Evolutionary conservation across 2,329 filamentous ascomycete genomes (phyloP), one percentile per base, ranked within the genome.

Genomic region (Teratosphaeria nubilosa): DNA sequence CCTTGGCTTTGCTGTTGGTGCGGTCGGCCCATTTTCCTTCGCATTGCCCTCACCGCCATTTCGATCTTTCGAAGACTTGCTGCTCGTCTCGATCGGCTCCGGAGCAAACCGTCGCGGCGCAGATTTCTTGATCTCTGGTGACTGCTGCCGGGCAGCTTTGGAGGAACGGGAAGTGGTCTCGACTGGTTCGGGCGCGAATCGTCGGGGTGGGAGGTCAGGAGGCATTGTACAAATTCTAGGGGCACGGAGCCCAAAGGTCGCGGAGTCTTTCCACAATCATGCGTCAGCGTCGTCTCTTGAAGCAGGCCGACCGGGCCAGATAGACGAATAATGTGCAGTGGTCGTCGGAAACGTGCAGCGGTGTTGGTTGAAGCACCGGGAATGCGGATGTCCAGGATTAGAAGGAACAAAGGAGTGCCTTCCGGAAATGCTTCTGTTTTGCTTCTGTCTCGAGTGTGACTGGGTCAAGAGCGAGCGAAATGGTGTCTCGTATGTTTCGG

Each of bases 31-130:
- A 9, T 48, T 11, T 5, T 48, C 41, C 20, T 48, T 48, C 16
- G 41, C 41, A 48, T 22, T 6, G 5, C n/a, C 11, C 41, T 48
- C 41, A 48, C 41, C 41, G 41, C 41, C 53, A 34, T 55, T 55
- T 34, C 30, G 30, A n/a, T 55, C 69, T 67, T 67, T 77, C 77
- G 66, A 64, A 53, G 82, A 81, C 63, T 84, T 83, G 65, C 82
- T 83, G 1, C 82, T 86, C 11, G 58, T 54, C 53, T 62, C 59
- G 7, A 61, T 34, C 32, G 59, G 59, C 53, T 55, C 31, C 10
- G 56, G 56, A 14, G 57, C 53, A 37, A 61, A 64, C n/a, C 59
- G 60, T 20, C 63, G 56, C 50, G 58, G 58, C 48, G 59, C 52
- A 22, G 31, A 32, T 54, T 59, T 53, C 41, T 48, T 22, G 16